Conservation (phyloP, 2,329 filamentous ascomycete species). For the Blastomyces silverae region DNA sequence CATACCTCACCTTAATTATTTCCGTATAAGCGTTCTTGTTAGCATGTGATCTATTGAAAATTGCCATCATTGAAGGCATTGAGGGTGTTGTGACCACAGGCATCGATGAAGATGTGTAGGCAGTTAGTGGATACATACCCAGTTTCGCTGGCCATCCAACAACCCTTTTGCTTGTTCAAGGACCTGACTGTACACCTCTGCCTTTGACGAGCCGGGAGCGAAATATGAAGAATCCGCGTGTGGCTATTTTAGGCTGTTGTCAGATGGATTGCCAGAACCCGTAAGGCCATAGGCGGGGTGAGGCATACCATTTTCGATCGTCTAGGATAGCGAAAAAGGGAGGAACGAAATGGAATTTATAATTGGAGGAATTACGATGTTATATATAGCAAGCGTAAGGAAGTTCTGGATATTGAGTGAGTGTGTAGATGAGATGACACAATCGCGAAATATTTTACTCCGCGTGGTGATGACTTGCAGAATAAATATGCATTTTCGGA, state of each 20-base stretch:
- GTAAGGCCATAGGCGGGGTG: background rate
- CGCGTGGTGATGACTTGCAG: no score
- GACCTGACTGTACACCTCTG: constrained; percentile 40
- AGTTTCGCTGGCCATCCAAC: constrained; percentile 41
- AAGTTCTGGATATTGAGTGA: background rate
- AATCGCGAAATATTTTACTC: background rate
- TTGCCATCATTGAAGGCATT: background rate
- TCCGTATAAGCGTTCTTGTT: background rate
- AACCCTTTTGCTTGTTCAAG: constrained; percentile 36
- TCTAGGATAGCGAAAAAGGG: background rate
- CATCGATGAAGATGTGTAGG: constrained; percentile 13
- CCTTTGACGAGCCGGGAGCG: constrained; percentile 34
- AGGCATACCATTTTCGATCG: background rate
- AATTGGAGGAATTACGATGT: background rate
- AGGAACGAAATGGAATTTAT: background rate
- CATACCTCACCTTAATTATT: constrained; percentile 31
- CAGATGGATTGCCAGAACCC: background rate
- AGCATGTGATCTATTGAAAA: background rate
- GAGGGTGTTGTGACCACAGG: no score
- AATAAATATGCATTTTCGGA: no score
- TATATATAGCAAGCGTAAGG: background rate
- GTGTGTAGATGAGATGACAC: no score
- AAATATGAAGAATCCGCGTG: constrained; percentile 47
- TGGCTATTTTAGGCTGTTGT: constrained; percentile 28
- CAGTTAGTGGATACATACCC: constrained; percentile 31